Conservation (phyloP, 805 yeast species). For the Hanseniaspora thailandica region DNA sequence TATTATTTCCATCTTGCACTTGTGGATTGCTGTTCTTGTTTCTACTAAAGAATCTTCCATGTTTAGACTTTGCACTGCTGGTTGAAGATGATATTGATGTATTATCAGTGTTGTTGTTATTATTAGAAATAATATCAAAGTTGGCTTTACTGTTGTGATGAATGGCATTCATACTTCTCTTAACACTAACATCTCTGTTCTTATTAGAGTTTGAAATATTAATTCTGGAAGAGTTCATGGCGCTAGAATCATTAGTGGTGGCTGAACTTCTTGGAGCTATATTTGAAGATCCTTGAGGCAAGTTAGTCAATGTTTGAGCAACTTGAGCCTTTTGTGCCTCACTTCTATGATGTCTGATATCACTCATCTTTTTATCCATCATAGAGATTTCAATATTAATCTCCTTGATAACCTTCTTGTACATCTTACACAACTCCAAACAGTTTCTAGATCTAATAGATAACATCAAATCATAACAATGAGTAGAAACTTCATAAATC, state of each 20-base stretch:
- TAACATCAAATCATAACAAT: slow-evolving; percentile 53
- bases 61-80: neutral
- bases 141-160: neutral
- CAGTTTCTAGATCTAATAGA: slow-evolving; percentile 32
- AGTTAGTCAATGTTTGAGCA: neutral
- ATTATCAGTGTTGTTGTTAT: neutral
- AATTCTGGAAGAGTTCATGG: neutral
- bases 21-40: neutral
- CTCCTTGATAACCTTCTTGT: neutral
- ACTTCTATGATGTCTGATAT: neutral
- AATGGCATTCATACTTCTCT: neutral
- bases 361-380: slow-evolving; percentile 6
- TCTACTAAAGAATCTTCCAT: neutral
- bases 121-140: neutral
- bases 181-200: neutral
- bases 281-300: neutral
- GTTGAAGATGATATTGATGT: neutral
- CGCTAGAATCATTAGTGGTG: neutral
- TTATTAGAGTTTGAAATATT: neutral
- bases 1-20: neutral
- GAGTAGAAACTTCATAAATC: slow-evolving; percentile 49
- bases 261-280: neutral
- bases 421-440: slow-evolving; percentile 20
- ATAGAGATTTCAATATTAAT: neutral
- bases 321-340: slow-evolving; percentile 5